Evolutionary conservation across 1,139 yeast species (phyloP).

Genomic region (Wickerhamiella pararugosa): DNA sequence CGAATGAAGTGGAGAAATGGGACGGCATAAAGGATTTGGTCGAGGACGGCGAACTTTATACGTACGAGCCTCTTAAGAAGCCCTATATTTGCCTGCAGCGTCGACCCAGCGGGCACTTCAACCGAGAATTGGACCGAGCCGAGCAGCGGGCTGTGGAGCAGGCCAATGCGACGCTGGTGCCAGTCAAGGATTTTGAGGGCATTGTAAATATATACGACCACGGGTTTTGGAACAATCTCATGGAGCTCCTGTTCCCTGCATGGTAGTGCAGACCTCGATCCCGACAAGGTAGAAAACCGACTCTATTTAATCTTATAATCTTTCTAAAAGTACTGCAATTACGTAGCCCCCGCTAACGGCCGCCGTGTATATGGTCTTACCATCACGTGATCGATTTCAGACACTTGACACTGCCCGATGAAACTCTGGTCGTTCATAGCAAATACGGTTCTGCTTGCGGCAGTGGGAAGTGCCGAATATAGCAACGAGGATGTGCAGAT

Average conservation of each 20-base stretch:
- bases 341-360: too few relatives aligned
- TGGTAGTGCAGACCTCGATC: too few relatives aligned
- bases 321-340: too few relatives aligned
- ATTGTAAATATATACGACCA: constrained; percentile 51
- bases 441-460: too few relatives aligned
- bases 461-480: too few relatives aligned
- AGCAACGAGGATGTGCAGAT: not conserved
- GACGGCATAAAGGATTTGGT: constrained; percentile 50
- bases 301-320: too few relatives aligned
- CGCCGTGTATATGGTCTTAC: too few relatives aligned
- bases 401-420: too few relatives aligned
- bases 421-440: too few relatives aligned
- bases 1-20: constrained; percentile 84
- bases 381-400: too few relatives aligned
- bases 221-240: constrained; percentile 39
- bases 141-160: constrained; percentile 18
- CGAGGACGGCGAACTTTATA: constrained; percentile 31
- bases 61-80: constrained; percentile 16
- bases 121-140: constrained; percentile 18
- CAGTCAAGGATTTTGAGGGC: constrained; percentile 32
- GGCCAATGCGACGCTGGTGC: constrained; percentile 17
- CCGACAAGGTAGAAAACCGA: too few relatives aligned
- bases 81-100: constrained; percentile 21
- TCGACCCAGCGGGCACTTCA: constrained; percentile 17
- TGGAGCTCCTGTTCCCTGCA: not conserved